These are phyloP conservation scores for Boletus rubescentipes DNA, from an alignment of 768 basidiomycete genomes.

Conservation along the genomic window DNA sequence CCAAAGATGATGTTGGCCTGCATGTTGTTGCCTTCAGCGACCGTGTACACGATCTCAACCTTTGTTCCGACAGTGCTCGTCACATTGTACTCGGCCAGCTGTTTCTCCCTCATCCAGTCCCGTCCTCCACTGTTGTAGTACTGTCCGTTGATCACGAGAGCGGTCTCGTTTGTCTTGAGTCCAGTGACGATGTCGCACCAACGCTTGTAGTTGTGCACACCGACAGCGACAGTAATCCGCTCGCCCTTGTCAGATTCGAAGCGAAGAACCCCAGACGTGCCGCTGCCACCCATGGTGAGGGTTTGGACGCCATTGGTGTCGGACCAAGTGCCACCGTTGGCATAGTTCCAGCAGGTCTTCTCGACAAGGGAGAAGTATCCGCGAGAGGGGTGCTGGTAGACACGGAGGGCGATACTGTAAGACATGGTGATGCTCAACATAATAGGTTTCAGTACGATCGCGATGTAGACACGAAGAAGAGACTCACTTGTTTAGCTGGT, in stretches of 20 bases:
- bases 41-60: too few species aligned
- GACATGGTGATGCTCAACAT: conserved; percentile 3
- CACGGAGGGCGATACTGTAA: not conserved
- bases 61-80: too few species aligned
- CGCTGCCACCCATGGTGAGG: conserved; percentile 39
- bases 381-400: conserved; percentile 9
- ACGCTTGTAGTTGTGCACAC: not conserved
- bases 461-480: not conserved
- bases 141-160: not conserved
- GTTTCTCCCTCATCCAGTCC: too few species aligned
- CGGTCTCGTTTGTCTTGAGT: not conserved
- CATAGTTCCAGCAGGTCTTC: conserved; percentile 6
- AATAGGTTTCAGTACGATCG: not conserved
- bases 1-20: too few species aligned
- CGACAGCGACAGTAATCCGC: conserved; percentile 31
- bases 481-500: conserved; percentile 2
- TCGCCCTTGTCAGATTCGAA: conserved; percentile 32
- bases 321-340: conserved; percentile 31
- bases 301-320: conserved; percentile 15
- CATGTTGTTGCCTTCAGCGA: too few species aligned
- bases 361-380: conserved; percentile 5
- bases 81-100: too few species aligned
- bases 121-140: too few species aligned
- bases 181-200: not conserved
- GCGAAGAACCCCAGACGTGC: conserved; percentile 39